Percentiles rank a stretch among this genome's conserved stretches.
phyloP scores from a whole-genome alignment of 2,329 filamentous ascomycete genomes.

The Endoconidiophora laricicola region DNA sequence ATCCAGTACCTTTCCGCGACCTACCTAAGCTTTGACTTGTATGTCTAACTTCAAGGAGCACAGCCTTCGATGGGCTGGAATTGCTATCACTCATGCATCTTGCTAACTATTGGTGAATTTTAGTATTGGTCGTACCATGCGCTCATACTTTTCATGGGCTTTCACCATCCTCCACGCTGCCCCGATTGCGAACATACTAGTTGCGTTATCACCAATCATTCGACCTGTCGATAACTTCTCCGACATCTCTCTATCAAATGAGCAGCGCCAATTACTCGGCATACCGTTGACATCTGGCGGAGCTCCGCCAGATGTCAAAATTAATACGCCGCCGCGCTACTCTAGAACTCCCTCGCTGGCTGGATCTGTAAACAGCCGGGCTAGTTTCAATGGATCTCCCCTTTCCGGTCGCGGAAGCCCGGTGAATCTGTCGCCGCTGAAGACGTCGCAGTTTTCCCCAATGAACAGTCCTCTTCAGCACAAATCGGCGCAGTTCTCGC shows the following conservation, averaged over 20 bases:
- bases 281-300: constrained; percentile 53
- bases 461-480: constrained; percentile 43
- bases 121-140: constrained; percentile 10
- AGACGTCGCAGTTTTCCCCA: constrained; percentile 31
- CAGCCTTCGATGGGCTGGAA: constrained; percentile 17
- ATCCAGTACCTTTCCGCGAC: constrained; percentile 21
- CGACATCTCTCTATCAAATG: constrained; percentile 83
- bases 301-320: constrained; percentile 33
- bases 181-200: constrained; percentile 52
- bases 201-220: constrained; percentile 57
- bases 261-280: constrained; percentile 50
- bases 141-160: constrained; percentile 20
- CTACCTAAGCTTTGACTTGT: constrained; percentile 26
- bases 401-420: constrained; percentile 40
- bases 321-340: constrained; percentile 77
- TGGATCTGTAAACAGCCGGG: constrained; percentile 43
- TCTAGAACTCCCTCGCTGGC: constrained; percentile 53
- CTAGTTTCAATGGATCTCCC: constrained; percentile 41
- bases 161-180: constrained; percentile 36
- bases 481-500: constrained; percentile 38
- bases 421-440: constrained; percentile 14
- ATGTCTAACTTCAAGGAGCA: constrained; percentile 15
- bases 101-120: neutral
- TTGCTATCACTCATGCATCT: constrained; percentile 13
- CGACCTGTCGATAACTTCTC: constrained; percentile 56